Evolutionary conservation across 1,139 yeast genomes (phyloP), one percentile per base, ranked within the genome.

Genomic region (Pichia sp.): DNA sequence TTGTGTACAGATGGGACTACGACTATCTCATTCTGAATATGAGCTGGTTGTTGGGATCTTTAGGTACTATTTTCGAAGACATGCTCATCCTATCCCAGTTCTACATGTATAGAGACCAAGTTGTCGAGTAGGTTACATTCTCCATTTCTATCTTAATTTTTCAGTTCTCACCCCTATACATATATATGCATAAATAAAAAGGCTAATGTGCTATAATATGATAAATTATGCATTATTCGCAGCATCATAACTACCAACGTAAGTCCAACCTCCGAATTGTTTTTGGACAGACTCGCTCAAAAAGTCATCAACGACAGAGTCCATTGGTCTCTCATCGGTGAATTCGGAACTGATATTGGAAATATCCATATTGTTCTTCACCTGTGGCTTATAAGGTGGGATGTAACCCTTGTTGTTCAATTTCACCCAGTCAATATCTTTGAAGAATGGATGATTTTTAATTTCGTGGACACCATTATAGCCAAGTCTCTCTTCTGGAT

Each of bases 261-360:
- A 88, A 2, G 96, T 88, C 98, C 98, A 91, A 5, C 98, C 97
- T 33, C 96, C 97, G 67, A 91, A 91, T 62, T 91, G 97, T 56
- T 83, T 80, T 60, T 91, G 98, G 17, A 91, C 95, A 48, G 88
- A 77, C 52, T 84, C 95, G 58, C 86, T 84, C 61, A 77, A 72
- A 49, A 74, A 84, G 55, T 87, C 95, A 56, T 88, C 95, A 19
- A 88, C 96, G 11, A 91, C 97, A 41, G 95, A 83, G 58, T 91
- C 98, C 49, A 87, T 83, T 5, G 98, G 97, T 50, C 82, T 78
- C 53, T 91, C 97, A 52, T 71, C 80, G 9, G 98, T 91, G 57
- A 91, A 91, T 56, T 87, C 97, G 43, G 77, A 76, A 57, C 88
- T 96, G 54, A 91, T 91, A 58, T 91, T 91, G 21, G 94, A 81